These are phyloP conservation scores for Corylus americana DNA, from an alignment of 306 rosid species.

Conservation along the genomic window DNA sequence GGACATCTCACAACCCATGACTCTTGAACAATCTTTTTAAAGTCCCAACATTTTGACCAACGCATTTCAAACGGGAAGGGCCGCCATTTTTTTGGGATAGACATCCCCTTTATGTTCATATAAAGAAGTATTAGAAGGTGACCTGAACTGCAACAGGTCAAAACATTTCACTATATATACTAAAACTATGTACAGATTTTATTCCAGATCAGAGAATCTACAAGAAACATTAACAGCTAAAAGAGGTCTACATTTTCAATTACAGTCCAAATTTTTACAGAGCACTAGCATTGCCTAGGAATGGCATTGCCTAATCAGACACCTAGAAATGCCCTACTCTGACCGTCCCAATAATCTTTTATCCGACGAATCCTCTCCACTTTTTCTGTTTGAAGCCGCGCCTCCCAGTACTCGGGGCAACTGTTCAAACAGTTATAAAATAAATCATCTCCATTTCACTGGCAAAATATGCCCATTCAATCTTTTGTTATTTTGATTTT, in stretches of 20 bases:
- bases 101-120: too few relatives aligned
- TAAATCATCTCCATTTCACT: too few relatives aligned
- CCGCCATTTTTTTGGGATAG: too few relatives aligned
- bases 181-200: not conserved
- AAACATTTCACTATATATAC: not conserved
- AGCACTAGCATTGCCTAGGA: not conserved
- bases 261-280: not conserved
- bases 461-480: not conserved
- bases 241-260: not conserved
- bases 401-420: constrained; percentile 72
- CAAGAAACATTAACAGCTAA: not conserved
- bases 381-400: constrained; percentile 65
- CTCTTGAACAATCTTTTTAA: too few relatives aligned
- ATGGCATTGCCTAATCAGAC: not conserved
- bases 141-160: too few relatives aligned
- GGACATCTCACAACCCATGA: too few relatives aligned
- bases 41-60: too few relatives aligned
- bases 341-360: constrained; percentile 82
- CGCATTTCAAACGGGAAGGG: rapidly evolving
- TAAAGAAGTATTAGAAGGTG: too few relatives aligned
- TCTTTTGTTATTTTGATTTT: not conserved
- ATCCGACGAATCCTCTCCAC: constrained; percentile 71
- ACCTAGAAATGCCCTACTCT: constrained; percentile 60
- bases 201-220: not conserved
- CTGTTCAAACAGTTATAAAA: constrained; percentile 32